Evolutionary conservation across 768 basidiomycete genomes (phyloP).

Genomic region (Serendipita vermifera): DNA sequence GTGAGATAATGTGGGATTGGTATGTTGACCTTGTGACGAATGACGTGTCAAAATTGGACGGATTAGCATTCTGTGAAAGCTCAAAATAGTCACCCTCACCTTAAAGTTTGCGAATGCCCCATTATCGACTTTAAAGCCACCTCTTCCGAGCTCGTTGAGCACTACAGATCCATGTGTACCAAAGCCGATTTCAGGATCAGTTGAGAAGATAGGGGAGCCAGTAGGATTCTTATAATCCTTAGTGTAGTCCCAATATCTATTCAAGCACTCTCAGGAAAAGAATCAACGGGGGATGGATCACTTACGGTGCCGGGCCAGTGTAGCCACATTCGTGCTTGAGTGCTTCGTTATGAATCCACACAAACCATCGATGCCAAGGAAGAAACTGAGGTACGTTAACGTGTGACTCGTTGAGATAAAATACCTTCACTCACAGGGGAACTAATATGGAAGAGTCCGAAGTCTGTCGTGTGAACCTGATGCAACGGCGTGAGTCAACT

Average conservation of each 20-base stretch:
- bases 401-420: not conserved
- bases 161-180: not conserved
- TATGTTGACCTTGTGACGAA: not conserved
- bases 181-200: not conserved
- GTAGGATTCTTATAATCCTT: not conserved
- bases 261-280: not conserved
- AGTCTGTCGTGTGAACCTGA: conserved; percentile 1
- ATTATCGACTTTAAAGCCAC: conserved; percentile 8
- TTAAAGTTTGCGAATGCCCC: not conserved
- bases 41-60: not conserved
- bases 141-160: not conserved
- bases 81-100: not conserved
- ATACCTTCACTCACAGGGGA: not conserved
- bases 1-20: not conserved
- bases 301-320: not conserved
- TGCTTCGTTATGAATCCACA: not conserved
- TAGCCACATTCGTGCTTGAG: not conserved
- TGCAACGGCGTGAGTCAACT: not conserved
- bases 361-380: conserved; percentile 8
- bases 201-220: not conserved
- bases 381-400: not conserved
- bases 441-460: not conserved
- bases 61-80: not conserved
- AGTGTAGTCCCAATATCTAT: conserved; percentile 5
- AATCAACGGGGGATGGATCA: not conserved